A percentile compares a stretch with the other conserved stretches of the same genome.
These are phyloP conservation scores for Novymonas esmeraldas DNA, from an alignment of 208 protist genomes.

Conservation along the genomic window DNA sequence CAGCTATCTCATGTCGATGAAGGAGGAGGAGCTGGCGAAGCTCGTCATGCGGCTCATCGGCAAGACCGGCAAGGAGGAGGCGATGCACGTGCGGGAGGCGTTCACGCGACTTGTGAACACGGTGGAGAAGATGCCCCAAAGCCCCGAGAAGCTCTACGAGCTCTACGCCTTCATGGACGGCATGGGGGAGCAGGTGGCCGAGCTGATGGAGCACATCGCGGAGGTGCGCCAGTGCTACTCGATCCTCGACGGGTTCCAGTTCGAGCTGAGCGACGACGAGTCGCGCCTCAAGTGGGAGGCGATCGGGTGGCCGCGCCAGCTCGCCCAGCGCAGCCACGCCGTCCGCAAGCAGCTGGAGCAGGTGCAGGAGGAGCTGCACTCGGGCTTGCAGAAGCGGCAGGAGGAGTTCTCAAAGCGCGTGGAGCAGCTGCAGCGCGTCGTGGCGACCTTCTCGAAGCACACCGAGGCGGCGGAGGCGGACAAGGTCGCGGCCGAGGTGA, in stretches of 20 bases:
- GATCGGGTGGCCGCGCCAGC: conserved; percentile 93
- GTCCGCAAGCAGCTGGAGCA: conserved; percentile 91
- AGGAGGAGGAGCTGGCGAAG: conserved; percentile 93
- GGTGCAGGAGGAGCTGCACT: conserved; percentile 92
- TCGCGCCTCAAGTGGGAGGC: conserved; percentile 94
- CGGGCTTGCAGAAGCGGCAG: conserved; percentile 90
- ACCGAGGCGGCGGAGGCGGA: conserved; percentile 90
- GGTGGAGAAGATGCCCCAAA: conserved; percentile 86
- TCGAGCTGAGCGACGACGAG: conserved; percentile 93
- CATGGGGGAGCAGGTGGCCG: conserved; percentile 74
- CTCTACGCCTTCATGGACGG: conserved; percentile 89
- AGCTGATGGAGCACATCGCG: conserved; percentile 83
- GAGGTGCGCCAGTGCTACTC: conserved; percentile 92
- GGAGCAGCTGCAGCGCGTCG: conserved; percentile 90
- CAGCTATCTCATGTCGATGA: conserved; percentile 92
- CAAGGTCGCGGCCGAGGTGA: conserved; percentile 95
- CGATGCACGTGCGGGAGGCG: conserved; percentile 71
- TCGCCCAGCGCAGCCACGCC: conserved; percentile 73
- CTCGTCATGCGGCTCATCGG: conserved; percentile 93
- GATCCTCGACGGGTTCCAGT: conserved; percentile 95
- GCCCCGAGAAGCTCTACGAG: conserved; percentile 91
- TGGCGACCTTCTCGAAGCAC: conserved; percentile 94
- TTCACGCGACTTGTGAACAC: conserved; percentile 88
- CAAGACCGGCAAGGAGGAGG: conserved; percentile 78
- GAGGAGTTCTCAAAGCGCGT: conserved; percentile 95